Evolutionary conservation across 495 filamentous ascomycete genomes (phyloP).

Genomic region (Umbilicaria muhlenbergii): DNA sequence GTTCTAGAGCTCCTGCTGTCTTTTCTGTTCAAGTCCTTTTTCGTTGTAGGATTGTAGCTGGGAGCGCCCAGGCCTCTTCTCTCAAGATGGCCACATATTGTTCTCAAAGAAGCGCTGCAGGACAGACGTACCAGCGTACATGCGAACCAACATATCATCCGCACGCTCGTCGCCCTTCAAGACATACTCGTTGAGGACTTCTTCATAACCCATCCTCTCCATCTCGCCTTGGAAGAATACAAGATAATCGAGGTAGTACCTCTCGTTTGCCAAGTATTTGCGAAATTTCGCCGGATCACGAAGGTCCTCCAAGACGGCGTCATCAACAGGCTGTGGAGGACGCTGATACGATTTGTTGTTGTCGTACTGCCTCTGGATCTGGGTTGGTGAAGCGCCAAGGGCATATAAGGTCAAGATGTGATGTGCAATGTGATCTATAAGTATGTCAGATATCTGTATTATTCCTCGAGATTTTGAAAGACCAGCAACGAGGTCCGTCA

Average conservation of each 20-base stretch:
- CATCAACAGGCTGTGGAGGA: constrained; percentile 21
- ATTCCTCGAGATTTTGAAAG: background rate
- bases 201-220: constrained; percentile 37
- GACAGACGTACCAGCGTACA: constrained; percentile 33
- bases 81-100: background rate
- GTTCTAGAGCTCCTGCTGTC: too few species aligned
- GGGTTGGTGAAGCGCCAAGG: constrained; percentile 43
- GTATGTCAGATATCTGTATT: too few species aligned
- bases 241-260: constrained; percentile 53
- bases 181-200: constrained; percentile 45
- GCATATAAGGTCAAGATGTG: constrained; percentile 61
- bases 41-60: background rate
- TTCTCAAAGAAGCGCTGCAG: background rate
- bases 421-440: constrained; percentile 49
- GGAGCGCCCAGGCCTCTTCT: background rate
- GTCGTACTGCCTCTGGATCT: constrained; percentile 42
- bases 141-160: constrained; percentile 42
- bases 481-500: too few species aligned
- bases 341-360: constrained; percentile 48
- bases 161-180: constrained; percentile 45
- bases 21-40: too few species aligned
- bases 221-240: constrained; percentile 62
- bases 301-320: constrained; percentile 33
- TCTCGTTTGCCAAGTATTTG: constrained; percentile 31
- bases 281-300: constrained; percentile 33